These are phyloP conservation scores for Vaccinium corymbosum DNA, from an alignment of 148 eudicot genomes.

Conservation along the genomic window DNA sequence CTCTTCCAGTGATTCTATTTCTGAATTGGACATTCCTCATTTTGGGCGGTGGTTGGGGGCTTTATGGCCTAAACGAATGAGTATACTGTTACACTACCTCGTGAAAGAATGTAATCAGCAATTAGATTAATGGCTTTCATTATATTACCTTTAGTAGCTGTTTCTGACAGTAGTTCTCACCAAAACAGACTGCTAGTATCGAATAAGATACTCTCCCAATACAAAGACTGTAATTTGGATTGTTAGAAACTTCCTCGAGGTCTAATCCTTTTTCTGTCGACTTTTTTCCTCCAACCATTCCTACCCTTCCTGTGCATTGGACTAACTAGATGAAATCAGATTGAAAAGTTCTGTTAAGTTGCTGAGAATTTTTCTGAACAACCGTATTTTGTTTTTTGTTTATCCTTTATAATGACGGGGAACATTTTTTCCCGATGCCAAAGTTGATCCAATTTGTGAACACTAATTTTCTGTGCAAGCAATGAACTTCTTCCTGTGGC, in stretches of 20 bases:
- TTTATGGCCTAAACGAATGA: neutral
- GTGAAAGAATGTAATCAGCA: neutral
- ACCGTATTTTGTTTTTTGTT: neutral
- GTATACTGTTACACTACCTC: neutral
- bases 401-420: neutral
- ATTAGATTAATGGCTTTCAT: conserved; percentile 2
- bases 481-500: neutral
- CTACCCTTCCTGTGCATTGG: neutral
- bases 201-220: neutral
- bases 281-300: neutral
- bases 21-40: neutral
- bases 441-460: neutral
- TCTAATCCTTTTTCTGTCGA: neutral
- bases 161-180: neutral
- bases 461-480: neutral
- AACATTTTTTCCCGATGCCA: neutral
- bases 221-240: neutral
- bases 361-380: neutral
- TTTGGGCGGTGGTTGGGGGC: neutral
- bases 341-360: neutral
- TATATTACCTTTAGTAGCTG: neutral
- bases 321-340: neutral
- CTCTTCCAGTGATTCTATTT: neutral
- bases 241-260: neutral
- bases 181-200: neutral